These are phyloP conservation scores for Rutidosis leptorrhynchoides DNA, from an alignment of 129 eudicot species.

Conservation along the genomic window DNA sequence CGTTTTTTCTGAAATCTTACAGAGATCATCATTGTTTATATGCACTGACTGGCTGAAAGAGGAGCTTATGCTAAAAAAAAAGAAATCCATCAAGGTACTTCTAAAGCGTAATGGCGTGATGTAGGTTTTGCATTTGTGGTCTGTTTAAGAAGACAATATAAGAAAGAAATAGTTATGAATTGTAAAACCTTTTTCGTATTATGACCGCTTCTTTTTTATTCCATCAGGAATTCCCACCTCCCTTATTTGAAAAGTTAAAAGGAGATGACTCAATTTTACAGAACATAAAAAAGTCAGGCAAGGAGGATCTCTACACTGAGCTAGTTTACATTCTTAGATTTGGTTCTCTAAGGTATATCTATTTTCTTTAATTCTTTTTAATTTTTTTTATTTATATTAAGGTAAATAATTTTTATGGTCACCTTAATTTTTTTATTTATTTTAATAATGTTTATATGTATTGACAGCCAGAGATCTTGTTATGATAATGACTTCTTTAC, in stretches of 20 bases:
- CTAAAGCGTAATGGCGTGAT: neutral
- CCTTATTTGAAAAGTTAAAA: constrained; percentile 55
- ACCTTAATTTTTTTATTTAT: no score
- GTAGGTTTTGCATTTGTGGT: constrained; percentile 12
- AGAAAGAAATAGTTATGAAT: constrained; percentile 11
- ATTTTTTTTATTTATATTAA: constrained; percentile 1
- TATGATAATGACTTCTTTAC: constrained; percentile 53
- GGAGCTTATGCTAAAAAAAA: constrained; percentile 52
- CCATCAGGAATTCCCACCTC: constrained; percentile 57
- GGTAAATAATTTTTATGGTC: neutral
- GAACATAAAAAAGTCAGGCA: constrained; percentile 65
- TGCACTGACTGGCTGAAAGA: constrained; percentile 74
- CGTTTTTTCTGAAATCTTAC: constrained; percentile 49
- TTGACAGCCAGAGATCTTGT: constrained; percentile 56
- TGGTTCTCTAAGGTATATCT: constrained; percentile 62
- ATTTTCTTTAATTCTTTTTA: neutral
- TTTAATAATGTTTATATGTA: constrained; percentile 22
- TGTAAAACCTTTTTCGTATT: constrained; percentile 11
- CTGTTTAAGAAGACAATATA: constrained; percentile 1
- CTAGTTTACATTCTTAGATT: constrained; percentile 64
- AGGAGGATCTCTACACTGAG: constrained; percentile 77
- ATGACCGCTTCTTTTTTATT: constrained; percentile 7
- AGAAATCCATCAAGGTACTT: constrained; percentile 59
- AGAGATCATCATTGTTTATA: constrained; percentile 55
- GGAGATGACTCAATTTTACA: constrained; percentile 57